Base-by-base conservation (phyloP, 2,329 filamentous ascomycete genomes). In the Aspergillus sergii region DNA sequence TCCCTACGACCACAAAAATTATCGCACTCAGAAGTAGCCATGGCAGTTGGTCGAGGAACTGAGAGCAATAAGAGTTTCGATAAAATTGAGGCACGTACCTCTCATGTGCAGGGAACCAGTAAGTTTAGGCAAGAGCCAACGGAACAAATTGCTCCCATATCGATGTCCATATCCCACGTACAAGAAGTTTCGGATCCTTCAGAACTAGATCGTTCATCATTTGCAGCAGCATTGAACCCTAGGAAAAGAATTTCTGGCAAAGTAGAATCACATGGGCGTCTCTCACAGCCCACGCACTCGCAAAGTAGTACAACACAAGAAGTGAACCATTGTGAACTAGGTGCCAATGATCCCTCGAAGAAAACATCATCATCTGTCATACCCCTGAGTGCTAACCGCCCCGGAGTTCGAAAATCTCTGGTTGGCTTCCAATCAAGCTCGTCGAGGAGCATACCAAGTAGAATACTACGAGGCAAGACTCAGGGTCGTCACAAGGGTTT, bases 201-300 rank as follows among this genome's bases (percentile, higher is more conserved):
- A 23, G 72, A 75, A 51, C 59, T 75, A 19, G 71, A 76, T 56
- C 68, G 67, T 16, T 59, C 64, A 28, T 63, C 67, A 12, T 73
- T 75, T 51, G 66, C 73, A 23, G 68, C 72, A 45, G 66, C 59
- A 46, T 61, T 75, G 12, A 69, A 69, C 23, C 61, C 68, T 23
- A 68, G 66, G n/a, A 64, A 58, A n/a, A 69, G 70, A 61, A 48
- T 9, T 11, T 43, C 30, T 32, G 59, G 56, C 21, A 46, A 26
- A 16, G 36, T 34, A 41, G 41, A 60, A 14, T 10, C 21, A 41
- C 23, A 32, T 26, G 39, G 26, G 12, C 32, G n/a, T 39, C 46
- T n/a, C 58, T 50, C 14, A 34, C 39, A 26, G 32, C 45, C 19
- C 45, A n/a, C 54, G 19, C 45, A 51, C 48, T 48, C 28, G 12